Evolutionary conservation across 1,139 yeast genomes (phyloP).

Genomic region (Candida sanyaensis): DNA sequence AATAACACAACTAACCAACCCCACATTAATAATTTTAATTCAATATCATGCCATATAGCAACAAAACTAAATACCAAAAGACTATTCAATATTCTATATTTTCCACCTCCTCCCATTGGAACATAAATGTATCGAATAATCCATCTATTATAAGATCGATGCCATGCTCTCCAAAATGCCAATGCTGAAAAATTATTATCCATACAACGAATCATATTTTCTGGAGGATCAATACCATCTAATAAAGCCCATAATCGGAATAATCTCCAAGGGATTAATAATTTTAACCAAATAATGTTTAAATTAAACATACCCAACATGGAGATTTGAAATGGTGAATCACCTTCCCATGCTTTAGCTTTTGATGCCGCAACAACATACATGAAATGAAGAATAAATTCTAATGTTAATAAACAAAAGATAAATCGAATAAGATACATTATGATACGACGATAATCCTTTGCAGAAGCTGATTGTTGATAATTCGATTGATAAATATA

Average conservation of each 20-base stretch:
- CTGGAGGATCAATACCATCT: constrained; percentile 96
- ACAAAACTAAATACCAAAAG: constrained; percentile 93
- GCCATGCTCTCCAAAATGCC: constrained; percentile 99
- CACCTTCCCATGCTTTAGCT: constrained; percentile 87
- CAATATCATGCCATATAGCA: constrained; percentile 98
- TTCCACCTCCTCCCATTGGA: constrained; percentile 83
- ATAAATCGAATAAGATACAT: constrained; percentile 68
- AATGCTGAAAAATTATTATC: constrained; percentile 91
- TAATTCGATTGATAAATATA: constrained; percentile 70
- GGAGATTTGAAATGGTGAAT: constrained; percentile 88
- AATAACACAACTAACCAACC: constrained; percentile 93
- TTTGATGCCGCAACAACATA: constrained; percentile 93
- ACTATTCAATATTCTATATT: constrained; percentile 67
- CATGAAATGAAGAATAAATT: constrained; percentile 78
- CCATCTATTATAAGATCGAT: constrained; percentile 90
- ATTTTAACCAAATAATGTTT: constrained; percentile 88
- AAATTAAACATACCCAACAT: constrained; percentile 93
- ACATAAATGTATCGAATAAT: constrained; percentile 78
- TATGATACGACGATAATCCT: constrained; percentile 48
- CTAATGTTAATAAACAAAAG: constrained; percentile 84
- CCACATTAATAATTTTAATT: constrained; percentile 83
- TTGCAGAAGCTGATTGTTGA: constrained; percentile 40
- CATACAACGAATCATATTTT: constrained; percentile 96
- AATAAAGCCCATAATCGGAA: constrained; percentile 90
- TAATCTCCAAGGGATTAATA: constrained; percentile 93